These are phyloP conservation scores for Oxalis stricta DNA, from an alignment of 441 rosid genomes.

Conservation along the genomic window DNA sequence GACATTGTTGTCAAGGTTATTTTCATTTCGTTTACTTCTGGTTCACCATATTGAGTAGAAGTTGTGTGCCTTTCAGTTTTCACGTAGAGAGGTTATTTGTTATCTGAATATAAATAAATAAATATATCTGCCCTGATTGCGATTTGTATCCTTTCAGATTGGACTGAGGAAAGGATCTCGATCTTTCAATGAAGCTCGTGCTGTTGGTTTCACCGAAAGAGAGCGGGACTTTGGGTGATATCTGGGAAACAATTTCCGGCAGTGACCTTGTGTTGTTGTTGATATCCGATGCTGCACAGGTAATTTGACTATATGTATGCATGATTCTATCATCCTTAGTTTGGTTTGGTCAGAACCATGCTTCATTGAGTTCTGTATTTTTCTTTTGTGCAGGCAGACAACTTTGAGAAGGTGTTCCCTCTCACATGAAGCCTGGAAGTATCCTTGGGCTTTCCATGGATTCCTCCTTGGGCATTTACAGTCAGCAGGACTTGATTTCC, in stretches of 20 bases:
- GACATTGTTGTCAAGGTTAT: constrained; percentile 65
- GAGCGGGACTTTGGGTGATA: constrained; percentile 75
- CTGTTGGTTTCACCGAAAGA: constrained; percentile 81
- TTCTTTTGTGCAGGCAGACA: constrained; percentile 54
- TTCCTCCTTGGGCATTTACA: constrained; percentile 86
- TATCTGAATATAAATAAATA: constrained; percentile 5
- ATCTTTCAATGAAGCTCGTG: constrained; percentile 82
- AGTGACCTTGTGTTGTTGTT: constrained; percentile 82
- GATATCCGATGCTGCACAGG: constrained; percentile 94
- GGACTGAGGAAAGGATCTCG: constrained; percentile 87
- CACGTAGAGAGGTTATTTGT: background rate
- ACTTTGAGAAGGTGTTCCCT: constrained; percentile 65
- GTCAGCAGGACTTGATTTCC: constrained; percentile 64
- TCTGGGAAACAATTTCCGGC: constrained; percentile 76
- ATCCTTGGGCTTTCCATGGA: constrained; percentile 92
- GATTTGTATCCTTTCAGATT: constrained; percentile 26
- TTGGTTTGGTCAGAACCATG: background rate
- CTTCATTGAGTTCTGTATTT: background rate
- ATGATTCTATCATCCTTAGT: too few relatives aligned
- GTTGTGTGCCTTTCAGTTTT: background rate
- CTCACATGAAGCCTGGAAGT: constrained; percentile 89
- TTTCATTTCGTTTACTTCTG: background rate
- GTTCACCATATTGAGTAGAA: background rate
- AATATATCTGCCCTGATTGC: background rate
- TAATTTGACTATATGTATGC: constrained; percentile 18